A percentile compares a stretch with the other conserved stretches of the same genome.
These are phyloP conservation scores for Globisporangium recalcitrans DNA, from an alignment of 352 stramenopile species.

Conservation along the genomic window DNA sequence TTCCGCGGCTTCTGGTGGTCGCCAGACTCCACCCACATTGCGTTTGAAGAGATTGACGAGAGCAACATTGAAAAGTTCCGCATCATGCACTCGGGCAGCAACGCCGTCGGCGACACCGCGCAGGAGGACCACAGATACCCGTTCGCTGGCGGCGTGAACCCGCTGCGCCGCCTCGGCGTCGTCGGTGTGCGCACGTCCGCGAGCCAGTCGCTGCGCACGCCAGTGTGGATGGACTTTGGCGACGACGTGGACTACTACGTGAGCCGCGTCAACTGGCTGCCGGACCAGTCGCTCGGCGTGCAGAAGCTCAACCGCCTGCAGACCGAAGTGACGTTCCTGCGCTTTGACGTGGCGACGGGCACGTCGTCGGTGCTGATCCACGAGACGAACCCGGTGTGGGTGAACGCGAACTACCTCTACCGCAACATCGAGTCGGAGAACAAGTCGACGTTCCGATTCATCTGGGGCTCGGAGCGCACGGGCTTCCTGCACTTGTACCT, in stretches of 20 bases:
- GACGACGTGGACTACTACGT: constrained; percentile 85
- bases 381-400: constrained; percentile 90
- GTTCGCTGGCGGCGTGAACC: constrained; percentile 93
- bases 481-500: constrained; percentile 96
- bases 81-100: constrained; percentile 93
- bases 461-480: constrained; percentile 91
- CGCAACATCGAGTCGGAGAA: constrained; percentile 74
- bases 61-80: constrained; percentile 90
- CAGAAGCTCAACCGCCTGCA: constrained; percentile 85
- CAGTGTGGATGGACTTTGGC: constrained; percentile 80
- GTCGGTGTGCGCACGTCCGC: constrained; percentile 31
- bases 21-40: constrained; percentile 76
- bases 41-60: constrained; percentile 93
- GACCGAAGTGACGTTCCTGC: constrained; percentile 61
- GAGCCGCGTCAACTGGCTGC: constrained; percentile 91
- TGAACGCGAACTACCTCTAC: constrained; percentile 95
- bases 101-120: constrained; percentile 39
- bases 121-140: constrained; percentile 88
- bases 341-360: constrained; percentile 78
- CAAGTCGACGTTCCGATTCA: constrained; percentile 90
- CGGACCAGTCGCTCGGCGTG: constrained; percentile 89
- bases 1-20: constrained; percentile 97
- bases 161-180: constrained; percentile 83
- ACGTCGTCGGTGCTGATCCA: constrained; percentile 70
- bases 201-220: constrained; percentile 26